These are phyloP conservation scores for Citrus reticulata DNA, from an alignment of 345 rosid species.

Conservation along the genomic window DNA sequence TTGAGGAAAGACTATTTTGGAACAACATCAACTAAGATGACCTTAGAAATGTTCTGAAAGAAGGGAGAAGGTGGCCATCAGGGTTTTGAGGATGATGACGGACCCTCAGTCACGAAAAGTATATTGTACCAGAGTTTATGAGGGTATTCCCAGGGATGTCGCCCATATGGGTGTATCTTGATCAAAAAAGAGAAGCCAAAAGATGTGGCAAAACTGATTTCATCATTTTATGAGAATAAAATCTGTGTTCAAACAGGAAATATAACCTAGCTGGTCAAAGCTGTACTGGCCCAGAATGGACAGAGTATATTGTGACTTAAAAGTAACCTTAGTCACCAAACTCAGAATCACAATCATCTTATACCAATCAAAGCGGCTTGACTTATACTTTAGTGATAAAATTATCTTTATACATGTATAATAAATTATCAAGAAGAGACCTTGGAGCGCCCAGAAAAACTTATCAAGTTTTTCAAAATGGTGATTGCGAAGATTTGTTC, in stretches of 20 bases:
- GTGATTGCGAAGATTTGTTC: neutral
- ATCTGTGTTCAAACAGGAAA: neutral
- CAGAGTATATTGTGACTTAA: neutral
- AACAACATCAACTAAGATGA: neutral
- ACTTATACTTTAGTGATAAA: neutral
- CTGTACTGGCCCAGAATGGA: too few species aligned
- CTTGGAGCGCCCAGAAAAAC: neutral
- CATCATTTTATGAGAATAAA: neutral
- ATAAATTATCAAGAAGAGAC: neutral
- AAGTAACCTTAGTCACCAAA: neutral
- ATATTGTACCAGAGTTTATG: neutral
- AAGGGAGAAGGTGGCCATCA: neutral
- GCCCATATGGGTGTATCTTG: neutral
- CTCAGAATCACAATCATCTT: neutral
- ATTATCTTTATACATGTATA: neutral
- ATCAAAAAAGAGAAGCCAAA: neutral
- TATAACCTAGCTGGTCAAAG: neutral
- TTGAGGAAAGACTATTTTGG: neutral
- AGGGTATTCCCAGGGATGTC: neutral
- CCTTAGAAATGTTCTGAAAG: neutral
- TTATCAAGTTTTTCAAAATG: neutral
- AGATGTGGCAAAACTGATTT: neutral
- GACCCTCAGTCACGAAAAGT: neutral
- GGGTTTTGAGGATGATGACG: neutral
- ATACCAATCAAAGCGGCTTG: neutral